Evolutionary conservation across 2,329 filamentous ascomycete genomes (phyloP).

Genomic region (Didymella segeticola): DNA sequence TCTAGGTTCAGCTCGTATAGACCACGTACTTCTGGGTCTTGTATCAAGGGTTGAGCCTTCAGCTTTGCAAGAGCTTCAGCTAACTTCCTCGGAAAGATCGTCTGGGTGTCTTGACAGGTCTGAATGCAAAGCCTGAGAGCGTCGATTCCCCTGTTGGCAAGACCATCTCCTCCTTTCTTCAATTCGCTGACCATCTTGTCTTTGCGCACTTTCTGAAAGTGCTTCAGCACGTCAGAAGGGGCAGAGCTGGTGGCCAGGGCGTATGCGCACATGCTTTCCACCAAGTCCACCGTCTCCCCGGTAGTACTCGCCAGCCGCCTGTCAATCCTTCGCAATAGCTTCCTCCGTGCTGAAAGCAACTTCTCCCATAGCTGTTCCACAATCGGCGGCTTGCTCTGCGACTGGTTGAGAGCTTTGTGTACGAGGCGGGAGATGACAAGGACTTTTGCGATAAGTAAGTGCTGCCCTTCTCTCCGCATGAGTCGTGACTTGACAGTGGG

Average conservation of each 20-base stretch:
- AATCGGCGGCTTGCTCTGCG: conserved; percentile 55
- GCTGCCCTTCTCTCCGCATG: conserved; percentile 58
- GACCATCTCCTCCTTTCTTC: conserved; percentile 55
- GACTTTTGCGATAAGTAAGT: conserved; percentile 65
- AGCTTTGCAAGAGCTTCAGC: conserved; percentile 72
- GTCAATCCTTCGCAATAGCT: conserved; percentile 70
- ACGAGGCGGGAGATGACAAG: conserved; percentile 78
- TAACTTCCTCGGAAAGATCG: conserved; percentile 74
- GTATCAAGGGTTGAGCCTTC: conserved; percentile 73
- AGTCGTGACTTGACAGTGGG: conserved; percentile 60
- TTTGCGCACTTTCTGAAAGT: conserved; percentile 77
- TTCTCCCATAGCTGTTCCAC: conserved; percentile 70
- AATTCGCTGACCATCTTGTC: conserved; percentile 72
- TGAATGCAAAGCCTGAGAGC: conserved; percentile 76
- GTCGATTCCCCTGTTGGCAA: conserved; percentile 63
- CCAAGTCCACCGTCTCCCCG: conserved; percentile 57
- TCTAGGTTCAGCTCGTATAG: conserved; percentile 79
- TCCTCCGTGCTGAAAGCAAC: conserved; percentile 67
- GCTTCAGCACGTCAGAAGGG: conserved; percentile 76
- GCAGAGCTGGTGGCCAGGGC: conserved; percentile 82
- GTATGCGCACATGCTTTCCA: conserved; percentile 81
- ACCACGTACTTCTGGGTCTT: conserved; percentile 69
- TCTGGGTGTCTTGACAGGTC: conserved; percentile 79
- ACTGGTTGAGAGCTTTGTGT: conserved; percentile 72
- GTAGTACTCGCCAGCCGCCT: conserved; percentile 51